Evolutionary conservation across 1,284 basidiomycete species (phyloP).

Genomic region (Cerrena zonata): DNA sequence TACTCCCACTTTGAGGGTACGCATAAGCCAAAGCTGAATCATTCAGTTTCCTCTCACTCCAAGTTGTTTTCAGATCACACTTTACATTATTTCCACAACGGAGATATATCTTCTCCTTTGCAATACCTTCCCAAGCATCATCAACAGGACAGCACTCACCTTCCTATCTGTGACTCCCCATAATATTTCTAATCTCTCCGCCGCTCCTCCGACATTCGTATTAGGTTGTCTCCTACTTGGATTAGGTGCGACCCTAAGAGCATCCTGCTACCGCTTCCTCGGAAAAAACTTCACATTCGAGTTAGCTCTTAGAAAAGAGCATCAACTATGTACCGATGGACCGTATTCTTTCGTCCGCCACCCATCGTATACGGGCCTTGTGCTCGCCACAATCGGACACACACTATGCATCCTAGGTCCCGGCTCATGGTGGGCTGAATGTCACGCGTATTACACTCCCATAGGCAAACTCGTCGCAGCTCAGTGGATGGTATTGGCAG

Average conservation of each 20-base stretch:
- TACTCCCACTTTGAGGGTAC: not conserved
- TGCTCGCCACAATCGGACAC: not conserved
- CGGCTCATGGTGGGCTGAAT: slow-evolving; percentile 8
- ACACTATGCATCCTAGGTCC: not conserved
- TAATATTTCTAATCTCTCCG: not conserved
- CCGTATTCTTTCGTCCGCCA: slow-evolving; percentile 10
- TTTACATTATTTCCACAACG: too few species aligned
- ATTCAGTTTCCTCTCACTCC: not conserved
- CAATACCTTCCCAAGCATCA: not conserved
- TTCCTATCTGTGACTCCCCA: not conserved
- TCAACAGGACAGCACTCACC: not conserved
- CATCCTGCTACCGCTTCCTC: slow-evolving; percentile 2
- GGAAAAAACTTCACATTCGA: slow-evolving; percentile 9
- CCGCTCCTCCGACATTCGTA: not conserved
- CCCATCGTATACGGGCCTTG: slow-evolving; percentile 7
- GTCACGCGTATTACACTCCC: not conserved
- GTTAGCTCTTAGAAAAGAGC: slow-evolving; percentile 2
- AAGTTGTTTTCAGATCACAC: not conserved
- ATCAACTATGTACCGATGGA: slow-evolving; percentile 6
- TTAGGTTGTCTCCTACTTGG: not conserved
- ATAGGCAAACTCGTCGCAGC: not conserved
- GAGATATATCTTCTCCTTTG: slow-evolving; percentile 1
- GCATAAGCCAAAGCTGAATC: not conserved
- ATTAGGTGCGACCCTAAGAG: not conserved
- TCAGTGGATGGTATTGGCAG: not conserved